Conservation (phyloP, 2,329 filamentous ascomycete genomes). For the Cytospora schulzeri region DNA sequence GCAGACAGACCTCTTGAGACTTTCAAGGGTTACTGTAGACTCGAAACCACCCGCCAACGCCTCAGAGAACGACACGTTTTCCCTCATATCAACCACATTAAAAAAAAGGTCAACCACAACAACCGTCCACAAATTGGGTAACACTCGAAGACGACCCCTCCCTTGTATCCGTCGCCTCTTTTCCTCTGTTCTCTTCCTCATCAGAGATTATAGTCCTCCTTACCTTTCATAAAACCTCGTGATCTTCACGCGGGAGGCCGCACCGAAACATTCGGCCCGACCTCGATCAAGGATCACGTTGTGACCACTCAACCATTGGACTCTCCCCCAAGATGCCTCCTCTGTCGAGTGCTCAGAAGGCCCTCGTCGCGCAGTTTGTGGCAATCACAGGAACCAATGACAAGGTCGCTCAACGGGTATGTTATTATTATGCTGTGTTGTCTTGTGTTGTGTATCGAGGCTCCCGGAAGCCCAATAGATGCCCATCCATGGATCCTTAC, state of each 20-base stretch:
- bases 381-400: slow-evolving; percentile 27
- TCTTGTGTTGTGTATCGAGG: not conserved
- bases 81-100: not conserved
- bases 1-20: not conserved
- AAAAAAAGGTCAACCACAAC: too few relatives aligned
- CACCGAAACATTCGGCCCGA: slow-evolving; percentile 22
- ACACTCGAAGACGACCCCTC: not conserved
- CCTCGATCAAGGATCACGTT: slow-evolving; percentile 7
- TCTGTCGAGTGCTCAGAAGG: slow-evolving; percentile 26
- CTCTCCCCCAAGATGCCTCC: slow-evolving; percentile 26
- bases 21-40: not conserved
- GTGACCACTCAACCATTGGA: not conserved
- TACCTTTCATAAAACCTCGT: not conserved
- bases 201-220: not conserved
- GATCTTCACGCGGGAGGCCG: slow-evolving; percentile 19
- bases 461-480: not conserved
- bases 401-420: slow-evolving; percentile 28
- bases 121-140: not conserved
- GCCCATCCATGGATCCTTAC: not conserved
- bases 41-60: not conserved
- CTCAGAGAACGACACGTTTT: not conserved
- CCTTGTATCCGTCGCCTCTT: not conserved
- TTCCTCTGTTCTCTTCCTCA: not conserved
- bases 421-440: slow-evolving; percentile 4
- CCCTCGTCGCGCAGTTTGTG: slow-evolving; percentile 25